A percentile compares a stretch with the other conserved stretches of the same genome.
phyloP scores from a whole-genome alignment of 1,284 basidiomycete species.

The Cryptococcus sp. region DNA sequence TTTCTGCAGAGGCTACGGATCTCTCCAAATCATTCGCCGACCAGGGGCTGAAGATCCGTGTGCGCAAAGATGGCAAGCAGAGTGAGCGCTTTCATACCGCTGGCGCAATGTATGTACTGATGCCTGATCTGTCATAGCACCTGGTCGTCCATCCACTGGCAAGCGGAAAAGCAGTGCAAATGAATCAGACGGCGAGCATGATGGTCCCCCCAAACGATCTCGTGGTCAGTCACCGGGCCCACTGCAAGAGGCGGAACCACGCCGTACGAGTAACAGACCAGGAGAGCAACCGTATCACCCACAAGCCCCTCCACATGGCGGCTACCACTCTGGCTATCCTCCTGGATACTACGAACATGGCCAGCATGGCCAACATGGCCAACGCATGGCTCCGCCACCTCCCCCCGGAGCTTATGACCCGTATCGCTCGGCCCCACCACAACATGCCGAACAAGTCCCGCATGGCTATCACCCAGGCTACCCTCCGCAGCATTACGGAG shows the following conservation, averaged over 20 bases:
- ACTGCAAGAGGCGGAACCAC: conserved; percentile 3
- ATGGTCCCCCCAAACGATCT: conserved; percentile 16
- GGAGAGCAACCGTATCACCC: conserved; percentile 22
- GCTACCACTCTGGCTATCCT: conserved; percentile 7
- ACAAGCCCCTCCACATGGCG: conserved; percentile 3
- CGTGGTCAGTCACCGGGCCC: conserved; percentile 7
- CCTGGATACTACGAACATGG: conserved; percentile 4
- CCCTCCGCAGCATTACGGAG: conserved; percentile 12
- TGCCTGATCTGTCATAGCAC: neutral
- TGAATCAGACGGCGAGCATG: conserved; percentile 27
- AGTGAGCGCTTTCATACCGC: conserved; percentile 23
- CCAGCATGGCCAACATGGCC: conserved; percentile 13
- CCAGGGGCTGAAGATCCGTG: conserved; percentile 90
- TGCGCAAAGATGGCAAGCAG: conserved; percentile 70
- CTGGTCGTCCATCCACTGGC: conserved; percentile 9
- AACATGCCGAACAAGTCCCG: conserved; percentile 2
- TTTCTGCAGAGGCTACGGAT: conserved; percentile 71
- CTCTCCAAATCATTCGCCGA: conserved; percentile 84
- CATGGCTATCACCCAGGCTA: conserved; percentile 6
- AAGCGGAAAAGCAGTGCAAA: conserved; percentile 23
- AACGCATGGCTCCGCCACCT: conserved; percentile 27
- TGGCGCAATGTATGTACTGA: neutral
- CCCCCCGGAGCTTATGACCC: conserved; percentile 26
- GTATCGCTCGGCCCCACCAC: conserved; percentile 11
- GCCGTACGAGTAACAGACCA: neutral